Percentiles rank a stretch among this genome's conserved stretches.
Evolutionary conservation across 192 early-diverging fungal genomes (phyloP).

Genomic region (Funneliformis mosseae): DNA sequence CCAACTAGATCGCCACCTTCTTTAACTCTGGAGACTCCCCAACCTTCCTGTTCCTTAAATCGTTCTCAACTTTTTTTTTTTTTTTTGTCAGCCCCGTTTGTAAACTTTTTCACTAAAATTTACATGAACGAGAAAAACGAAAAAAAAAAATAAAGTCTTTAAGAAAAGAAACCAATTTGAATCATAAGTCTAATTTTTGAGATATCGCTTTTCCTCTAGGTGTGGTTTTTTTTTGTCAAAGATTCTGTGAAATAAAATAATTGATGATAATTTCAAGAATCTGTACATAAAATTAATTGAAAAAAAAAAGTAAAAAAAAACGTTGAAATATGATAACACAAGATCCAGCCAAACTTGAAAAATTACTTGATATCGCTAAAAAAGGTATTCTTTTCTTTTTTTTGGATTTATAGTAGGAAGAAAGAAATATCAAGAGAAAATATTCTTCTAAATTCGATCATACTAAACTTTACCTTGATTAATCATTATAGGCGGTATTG

Average conservation of each 20-base stretch:
- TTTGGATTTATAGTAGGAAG: not conserved
- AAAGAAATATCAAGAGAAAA: no score
- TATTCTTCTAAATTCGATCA: not conserved
- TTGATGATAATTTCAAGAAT: not conserved
- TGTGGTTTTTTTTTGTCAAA: no score
- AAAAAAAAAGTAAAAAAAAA: not conserved
- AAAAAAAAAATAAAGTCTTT: no score
- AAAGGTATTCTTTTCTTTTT: slow-evolving; percentile 8
- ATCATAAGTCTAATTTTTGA: not conserved
- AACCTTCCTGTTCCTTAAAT: not conserved
- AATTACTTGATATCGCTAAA: slow-evolving; percentile 21
- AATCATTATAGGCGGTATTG: slow-evolving; percentile 42
- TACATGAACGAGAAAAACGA: not conserved
- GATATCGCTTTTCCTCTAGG: not conserved
- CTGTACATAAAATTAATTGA: not conserved
- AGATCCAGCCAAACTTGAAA: slow-evolving; percentile 21
- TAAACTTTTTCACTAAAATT: not conserved
- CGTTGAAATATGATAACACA: slow-evolving; percentile 13
- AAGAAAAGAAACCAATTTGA: not conserved
- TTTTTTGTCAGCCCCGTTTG: not conserved
- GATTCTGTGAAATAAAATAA: no score
- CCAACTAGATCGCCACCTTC: no score
- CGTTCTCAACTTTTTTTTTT: not conserved
- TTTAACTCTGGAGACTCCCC: no score
- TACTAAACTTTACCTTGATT: not conserved